Evolutionary conservation across 78 protist species (phyloP).

Genomic region (Dictyostelium discoideum): DNA sequence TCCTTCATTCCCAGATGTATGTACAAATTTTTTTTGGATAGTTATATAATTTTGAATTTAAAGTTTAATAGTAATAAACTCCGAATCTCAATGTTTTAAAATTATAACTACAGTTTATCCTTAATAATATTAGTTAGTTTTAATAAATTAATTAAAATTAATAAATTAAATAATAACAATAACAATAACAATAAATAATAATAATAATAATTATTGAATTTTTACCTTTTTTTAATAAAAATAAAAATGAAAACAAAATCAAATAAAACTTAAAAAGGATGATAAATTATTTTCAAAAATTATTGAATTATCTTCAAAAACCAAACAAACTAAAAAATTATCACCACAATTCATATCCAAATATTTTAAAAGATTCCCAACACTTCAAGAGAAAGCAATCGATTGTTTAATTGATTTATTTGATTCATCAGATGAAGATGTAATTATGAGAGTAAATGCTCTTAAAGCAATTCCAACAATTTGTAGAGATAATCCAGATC

Average conservation of each 20-base stretch:
- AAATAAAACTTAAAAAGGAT: slow-evolving; percentile 14
- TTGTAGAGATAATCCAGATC: slow-evolving; percentile 58
- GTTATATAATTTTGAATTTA: not conserved
- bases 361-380: slow-evolving; percentile 70
- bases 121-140: no score
- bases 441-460: slow-evolving; percentile 43
- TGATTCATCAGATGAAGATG: slow-evolving; percentile 49
- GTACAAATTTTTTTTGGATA: not conserved
- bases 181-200: no score
- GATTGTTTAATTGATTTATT: slow-evolving; percentile 62
- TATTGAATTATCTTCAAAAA: slow-evolving; percentile 5
- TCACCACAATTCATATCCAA: slow-evolving; percentile 56
- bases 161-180: no score
- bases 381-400: slow-evolving; percentile 40
- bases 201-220: not conserved
- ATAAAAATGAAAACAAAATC: not conserved
- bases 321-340: slow-evolving; percentile 59
- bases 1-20: slow-evolving; percentile 42
- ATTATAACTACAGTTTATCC: no score
- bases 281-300: slow-evolving; percentile 11
- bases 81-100: not conserved
- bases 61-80: not conserved
- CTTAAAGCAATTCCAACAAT: slow-evolving; percentile 44
- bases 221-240: not conserved
- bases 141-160: no score